Evolutionary conservation across 2,329 filamentous ascomycete species (phyloP).

Genomic region (Alternaria metachromatica): DNA sequence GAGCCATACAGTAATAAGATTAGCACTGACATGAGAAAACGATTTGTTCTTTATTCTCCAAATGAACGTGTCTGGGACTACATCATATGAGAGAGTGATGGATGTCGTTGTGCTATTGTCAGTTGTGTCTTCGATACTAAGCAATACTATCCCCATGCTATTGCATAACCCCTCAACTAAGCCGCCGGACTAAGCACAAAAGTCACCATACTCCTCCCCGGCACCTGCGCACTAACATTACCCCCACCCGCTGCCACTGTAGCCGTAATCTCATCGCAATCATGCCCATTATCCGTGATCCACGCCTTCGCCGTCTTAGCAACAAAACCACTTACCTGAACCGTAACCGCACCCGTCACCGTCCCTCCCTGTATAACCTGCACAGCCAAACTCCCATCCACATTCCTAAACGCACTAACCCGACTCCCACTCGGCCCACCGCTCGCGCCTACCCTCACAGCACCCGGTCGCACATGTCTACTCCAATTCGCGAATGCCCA

Average conservation of each 20-base stretch:
- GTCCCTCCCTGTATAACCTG: conserved; percentile 47
- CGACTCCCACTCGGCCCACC: conserved; percentile 39
- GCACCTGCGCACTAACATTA: conserved; percentile 29
- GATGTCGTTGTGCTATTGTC: accelerated
- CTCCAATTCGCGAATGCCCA: conserved; percentile 54
- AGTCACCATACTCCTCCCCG: conserved; percentile 36
- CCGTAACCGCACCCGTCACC: conserved; percentile 15
- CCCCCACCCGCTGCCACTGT: conserved; percentile 27
- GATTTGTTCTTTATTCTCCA: too few relatives aligned
- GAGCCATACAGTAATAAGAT: not conserved
- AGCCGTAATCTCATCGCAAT: conserved; percentile 23
- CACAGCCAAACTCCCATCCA: conserved; percentile 43
- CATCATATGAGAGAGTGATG: too few relatives aligned
- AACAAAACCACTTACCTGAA: conserved; percentile 39
- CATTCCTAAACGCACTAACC: conserved; percentile 44
- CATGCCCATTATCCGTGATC: conserved; percentile 47
- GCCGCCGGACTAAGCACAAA: conserved; percentile 25
- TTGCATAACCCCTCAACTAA: not conserved
- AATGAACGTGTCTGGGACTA: too few relatives aligned
- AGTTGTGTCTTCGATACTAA: too few relatives aligned
- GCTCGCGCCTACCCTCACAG: conserved; percentile 44
- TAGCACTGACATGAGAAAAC: too few relatives aligned
- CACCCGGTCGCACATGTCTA: conserved; percentile 49
- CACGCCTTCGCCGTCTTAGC: conserved; percentile 41
- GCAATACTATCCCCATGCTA: not conserved